phyloP scores from a whole-genome alignment of 2,329 filamentous ascomycete species.

The Xylariaceae sp. region DNA sequence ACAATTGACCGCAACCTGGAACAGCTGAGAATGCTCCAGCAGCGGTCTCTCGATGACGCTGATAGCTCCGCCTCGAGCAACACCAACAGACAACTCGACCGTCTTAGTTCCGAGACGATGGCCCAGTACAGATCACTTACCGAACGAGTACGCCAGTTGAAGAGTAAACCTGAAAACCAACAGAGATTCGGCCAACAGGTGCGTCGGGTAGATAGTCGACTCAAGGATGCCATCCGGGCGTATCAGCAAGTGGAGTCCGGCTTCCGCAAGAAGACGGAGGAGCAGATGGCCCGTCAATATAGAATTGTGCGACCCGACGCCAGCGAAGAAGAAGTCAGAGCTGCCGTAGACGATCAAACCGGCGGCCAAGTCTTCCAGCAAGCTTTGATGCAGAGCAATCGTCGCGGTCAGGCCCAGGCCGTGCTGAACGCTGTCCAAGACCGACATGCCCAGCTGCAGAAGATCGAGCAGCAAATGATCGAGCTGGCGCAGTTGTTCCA shows the following conservation, averaged over 20 bases:
- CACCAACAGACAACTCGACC: slow-evolving; percentile 73
- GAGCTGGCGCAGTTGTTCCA: slow-evolving; percentile 88
- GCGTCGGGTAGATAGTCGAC: slow-evolving; percentile 76
- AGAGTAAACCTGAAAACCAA: slow-evolving; percentile 78
- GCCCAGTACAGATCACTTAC: slow-evolving; percentile 80
- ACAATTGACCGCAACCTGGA: slow-evolving; percentile 75
- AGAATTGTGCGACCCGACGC: slow-evolving; percentile 87
- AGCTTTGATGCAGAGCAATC: slow-evolving; percentile 81
- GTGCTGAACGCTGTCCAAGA: slow-evolving; percentile 81
- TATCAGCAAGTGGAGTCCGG: slow-evolving; percentile 83
- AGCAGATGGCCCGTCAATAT: slow-evolving; percentile 89
- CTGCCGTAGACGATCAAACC: slow-evolving; percentile 75
- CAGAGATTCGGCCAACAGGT: slow-evolving; percentile 82
- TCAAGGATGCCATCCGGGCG: slow-evolving; percentile 80
- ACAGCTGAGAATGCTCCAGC: slow-evolving; percentile 74
- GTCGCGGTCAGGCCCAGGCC: slow-evolving; percentile 79
- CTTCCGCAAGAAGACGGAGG: slow-evolving; percentile 80
- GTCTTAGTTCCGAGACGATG: slow-evolving; percentile 81
- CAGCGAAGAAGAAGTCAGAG: slow-evolving; percentile 76
- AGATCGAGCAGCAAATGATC: slow-evolving; percentile 90
- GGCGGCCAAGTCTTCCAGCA: slow-evolving; percentile 87
- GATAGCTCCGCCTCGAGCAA: slow-evolving; percentile 73
- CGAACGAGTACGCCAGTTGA: slow-evolving; percentile 80
- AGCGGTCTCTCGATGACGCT: slow-evolving; percentile 74
- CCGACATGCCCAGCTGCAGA: slow-evolving; percentile 85